Conservation (phyloP, 192 early-diverging fungal species). For the Kappamyces sp. region DNA sequence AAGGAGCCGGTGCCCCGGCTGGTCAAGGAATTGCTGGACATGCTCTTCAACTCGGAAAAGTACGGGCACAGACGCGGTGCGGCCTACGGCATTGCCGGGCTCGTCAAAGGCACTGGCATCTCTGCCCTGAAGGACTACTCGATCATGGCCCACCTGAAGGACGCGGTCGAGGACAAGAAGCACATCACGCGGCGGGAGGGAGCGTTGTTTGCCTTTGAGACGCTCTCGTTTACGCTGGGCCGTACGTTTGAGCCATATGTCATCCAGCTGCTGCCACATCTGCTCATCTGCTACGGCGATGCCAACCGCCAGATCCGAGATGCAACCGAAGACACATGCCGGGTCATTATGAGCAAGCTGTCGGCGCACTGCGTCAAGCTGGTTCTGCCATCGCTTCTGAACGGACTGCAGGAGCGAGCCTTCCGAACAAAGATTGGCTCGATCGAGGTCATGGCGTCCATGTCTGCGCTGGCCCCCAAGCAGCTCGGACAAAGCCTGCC, state of each 20-base stretch:
- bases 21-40: constrained; percentile 59
- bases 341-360: constrained; percentile 91
- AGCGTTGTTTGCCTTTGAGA: constrained; percentile 90
- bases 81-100: constrained; percentile 92
- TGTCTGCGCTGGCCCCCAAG: constrained; percentile 95
- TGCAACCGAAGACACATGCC: constrained; percentile 81
- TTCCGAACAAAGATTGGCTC: constrained; percentile 98
- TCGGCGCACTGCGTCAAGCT: constrained; percentile 96
- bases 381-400: constrained; percentile 81
- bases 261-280: constrained; percentile 84
- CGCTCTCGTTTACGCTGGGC: constrained; percentile 74
- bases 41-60: constrained; percentile 63
- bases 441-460: constrained; percentile 88
- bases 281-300: constrained; percentile 87
- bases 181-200: constrained; percentile 74
- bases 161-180: constrained; percentile 75
- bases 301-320: constrained; percentile 77
- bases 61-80: constrained; percentile 88
- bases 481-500: constrained; percentile 88
- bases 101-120: constrained; percentile 88
- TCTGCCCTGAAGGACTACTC: constrained; percentile 75
- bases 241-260: constrained; percentile 96
- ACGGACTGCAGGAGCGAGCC: constrained; percentile 79
- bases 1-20: constrained; percentile 52
- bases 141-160: constrained; percentile 76